phyloP scores from a whole-genome alignment of 1,284 basidiomycete species.

The Cryptococcus jaspeensis region DNA sequence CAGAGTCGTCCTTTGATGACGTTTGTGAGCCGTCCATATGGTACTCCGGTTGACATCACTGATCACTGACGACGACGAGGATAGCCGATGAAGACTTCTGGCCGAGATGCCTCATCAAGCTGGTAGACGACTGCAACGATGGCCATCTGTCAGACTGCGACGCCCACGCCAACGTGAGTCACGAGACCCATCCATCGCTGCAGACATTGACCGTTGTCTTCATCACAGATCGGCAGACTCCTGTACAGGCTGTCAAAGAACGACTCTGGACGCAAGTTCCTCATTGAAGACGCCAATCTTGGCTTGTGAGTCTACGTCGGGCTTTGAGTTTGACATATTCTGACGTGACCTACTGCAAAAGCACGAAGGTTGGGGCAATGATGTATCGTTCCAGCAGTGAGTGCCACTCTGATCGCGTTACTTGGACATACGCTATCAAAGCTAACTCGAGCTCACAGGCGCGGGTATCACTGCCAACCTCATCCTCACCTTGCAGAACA shows the following conservation, averaged over 20 bases:
- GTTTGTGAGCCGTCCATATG: too few species aligned
- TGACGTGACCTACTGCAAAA: background rate
- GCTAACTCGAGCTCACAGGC: background rate
- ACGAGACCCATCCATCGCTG: background rate
- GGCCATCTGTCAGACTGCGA: background rate
- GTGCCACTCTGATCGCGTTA: background rate
- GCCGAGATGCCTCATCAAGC: background rate
- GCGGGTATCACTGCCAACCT: background rate
- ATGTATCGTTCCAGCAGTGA: conserved; percentile 1
- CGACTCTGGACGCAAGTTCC: background rate
- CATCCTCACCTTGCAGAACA: background rate
- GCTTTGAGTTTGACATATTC: too few species aligned
- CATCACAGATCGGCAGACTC: background rate
- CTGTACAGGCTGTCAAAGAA: background rate
- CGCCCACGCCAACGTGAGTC: conserved; percentile 1
- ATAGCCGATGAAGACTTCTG: too few species aligned
- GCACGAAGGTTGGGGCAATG: background rate
- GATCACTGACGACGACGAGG: too few species aligned
- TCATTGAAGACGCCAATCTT: background rate
- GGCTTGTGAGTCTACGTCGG: conserved; percentile 7
- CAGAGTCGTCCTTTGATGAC: too few species aligned
- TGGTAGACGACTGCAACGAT: background rate
- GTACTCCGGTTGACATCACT: too few species aligned
- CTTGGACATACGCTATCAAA: background rate
- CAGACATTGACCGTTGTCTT: too few species aligned